Conservation (phyloP, 2,329 filamentous ascomycete species). For the Clonostachys sp. region DNA sequence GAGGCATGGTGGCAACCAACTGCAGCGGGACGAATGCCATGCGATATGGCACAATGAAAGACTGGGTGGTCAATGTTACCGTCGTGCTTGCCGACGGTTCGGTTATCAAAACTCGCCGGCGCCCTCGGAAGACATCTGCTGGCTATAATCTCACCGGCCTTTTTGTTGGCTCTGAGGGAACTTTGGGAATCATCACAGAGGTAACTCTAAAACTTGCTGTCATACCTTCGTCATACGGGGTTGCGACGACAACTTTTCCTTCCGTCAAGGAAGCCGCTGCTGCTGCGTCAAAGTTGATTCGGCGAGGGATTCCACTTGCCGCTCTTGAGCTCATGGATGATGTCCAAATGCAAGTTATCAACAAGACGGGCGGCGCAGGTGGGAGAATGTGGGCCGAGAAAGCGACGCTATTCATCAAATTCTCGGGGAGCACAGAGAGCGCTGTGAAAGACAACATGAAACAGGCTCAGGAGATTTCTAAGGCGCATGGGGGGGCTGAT, state of each 20-base stretch:
- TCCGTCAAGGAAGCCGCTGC: constrained; percentile 59
- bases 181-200: constrained; percentile 75
- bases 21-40: constrained; percentile 74
- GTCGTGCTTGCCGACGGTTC: constrained; percentile 80
- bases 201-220: constrained; percentile 72
- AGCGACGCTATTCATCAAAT: constrained; percentile 70
- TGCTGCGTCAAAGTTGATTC: constrained; percentile 68
- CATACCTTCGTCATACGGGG: constrained; percentile 63
- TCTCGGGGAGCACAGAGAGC: constrained; percentile 49
- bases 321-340: constrained; percentile 79
- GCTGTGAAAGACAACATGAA: constrained; percentile 15
- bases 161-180: constrained; percentile 80
- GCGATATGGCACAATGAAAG: constrained; percentile 81
- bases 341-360: constrained; percentile 62
- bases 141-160: constrained; percentile 75
- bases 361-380: constrained; percentile 51
- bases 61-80: constrained; percentile 79
- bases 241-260: constrained; percentile 54
- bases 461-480: constrained; percentile 43
- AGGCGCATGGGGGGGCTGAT: constrained; percentile 20
- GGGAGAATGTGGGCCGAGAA: constrained; percentile 53
- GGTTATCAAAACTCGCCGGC: constrained; percentile 71
- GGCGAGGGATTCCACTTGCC: constrained; percentile 68
- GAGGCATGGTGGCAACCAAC: constrained; percentile 68
- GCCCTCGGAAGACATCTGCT: constrained; percentile 72